Conservation (phyloP, 352 stramenopile genomes). For the Pythium dissotocum region DNA sequence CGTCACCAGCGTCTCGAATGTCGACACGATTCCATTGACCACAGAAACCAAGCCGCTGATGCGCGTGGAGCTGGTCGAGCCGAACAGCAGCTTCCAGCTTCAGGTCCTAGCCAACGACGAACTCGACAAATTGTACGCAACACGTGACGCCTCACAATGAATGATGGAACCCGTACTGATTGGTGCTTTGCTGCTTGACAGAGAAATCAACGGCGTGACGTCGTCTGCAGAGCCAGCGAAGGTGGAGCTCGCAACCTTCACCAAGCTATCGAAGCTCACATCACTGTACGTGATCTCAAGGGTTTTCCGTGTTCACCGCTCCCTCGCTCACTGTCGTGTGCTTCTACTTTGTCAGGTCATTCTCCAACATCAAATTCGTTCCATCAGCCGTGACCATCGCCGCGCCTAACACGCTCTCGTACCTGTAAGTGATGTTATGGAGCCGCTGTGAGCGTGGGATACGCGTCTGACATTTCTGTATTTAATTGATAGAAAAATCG, state of each 20-base stretch:
- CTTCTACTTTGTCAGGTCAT: constrained; percentile 10
- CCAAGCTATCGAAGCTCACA: background rate
- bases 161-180: background rate
- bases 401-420: constrained; percentile 20
- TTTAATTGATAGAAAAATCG: constrained; percentile 11
- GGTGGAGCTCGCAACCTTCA: background rate
- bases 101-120: background rate
- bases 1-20: background rate
- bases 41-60: background rate
- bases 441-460: too few relatives aligned
- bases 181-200: background rate
- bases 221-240: background rate
- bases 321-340: background rate
- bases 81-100: background rate
- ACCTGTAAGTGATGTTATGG: constrained; percentile 26
- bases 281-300: background rate
- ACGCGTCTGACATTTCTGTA: background rate
- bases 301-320: background rate
- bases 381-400: constrained; percentile 15
- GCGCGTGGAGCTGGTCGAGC: background rate
- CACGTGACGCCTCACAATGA: background rate
- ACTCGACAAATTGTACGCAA: background rate
- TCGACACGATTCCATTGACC: background rate
- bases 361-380: constrained; percentile 33
- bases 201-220: background rate